Conservation (phyloP, 139 green algal genomes). For the Chlorella sp. region DNA sequence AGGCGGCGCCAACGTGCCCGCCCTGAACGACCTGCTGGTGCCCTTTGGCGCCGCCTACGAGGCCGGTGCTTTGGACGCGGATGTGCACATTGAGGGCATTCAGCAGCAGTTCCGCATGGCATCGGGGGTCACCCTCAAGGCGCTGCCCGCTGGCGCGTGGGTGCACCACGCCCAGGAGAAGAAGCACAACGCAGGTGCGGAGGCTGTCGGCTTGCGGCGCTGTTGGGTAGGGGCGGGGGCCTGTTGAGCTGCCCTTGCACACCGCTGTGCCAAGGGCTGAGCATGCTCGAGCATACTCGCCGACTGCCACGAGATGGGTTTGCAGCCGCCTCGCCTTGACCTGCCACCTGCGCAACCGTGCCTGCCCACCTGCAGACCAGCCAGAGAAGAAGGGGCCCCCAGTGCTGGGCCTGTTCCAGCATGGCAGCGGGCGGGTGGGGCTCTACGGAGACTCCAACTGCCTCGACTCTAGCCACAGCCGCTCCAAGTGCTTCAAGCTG, state of each 20-base stretch:
- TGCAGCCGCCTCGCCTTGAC: too few species aligned
- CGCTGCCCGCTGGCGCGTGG: conserved; percentile 69
- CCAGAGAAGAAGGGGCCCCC: not conserved
- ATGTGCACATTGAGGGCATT: not conserved
- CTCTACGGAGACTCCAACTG: conserved; percentile 94
- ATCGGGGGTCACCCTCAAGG: conserved; percentile 67
- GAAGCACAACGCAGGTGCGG: conserved; percentile 9
- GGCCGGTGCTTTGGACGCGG: conserved; percentile 22
- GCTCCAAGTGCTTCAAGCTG: conserved; percentile 71
- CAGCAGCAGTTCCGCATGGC: conserved; percentile 45
- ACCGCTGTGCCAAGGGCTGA: too few species aligned
- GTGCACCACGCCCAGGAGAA: conserved; percentile 62
- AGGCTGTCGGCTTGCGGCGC: too few species aligned
- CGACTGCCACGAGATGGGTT: too few species aligned
- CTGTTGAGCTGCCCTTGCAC: too few species aligned
- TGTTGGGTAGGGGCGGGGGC: too few species aligned
- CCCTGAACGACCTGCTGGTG: conserved; percentile 95
- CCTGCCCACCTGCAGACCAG: conserved; percentile 14
- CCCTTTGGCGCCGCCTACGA: conserved; percentile 87
- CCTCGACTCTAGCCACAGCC: conserved; percentile 88
- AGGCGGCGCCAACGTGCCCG: conserved; percentile 96
- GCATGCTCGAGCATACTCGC: too few species aligned
- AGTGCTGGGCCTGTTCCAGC: conserved; percentile 56
- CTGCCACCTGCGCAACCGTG: too few species aligned
- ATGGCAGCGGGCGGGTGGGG: conserved; percentile 70